Conservation (phyloP, 2,329 filamentous ascomycete genomes). For the Colletotrichum sp. region DNA sequence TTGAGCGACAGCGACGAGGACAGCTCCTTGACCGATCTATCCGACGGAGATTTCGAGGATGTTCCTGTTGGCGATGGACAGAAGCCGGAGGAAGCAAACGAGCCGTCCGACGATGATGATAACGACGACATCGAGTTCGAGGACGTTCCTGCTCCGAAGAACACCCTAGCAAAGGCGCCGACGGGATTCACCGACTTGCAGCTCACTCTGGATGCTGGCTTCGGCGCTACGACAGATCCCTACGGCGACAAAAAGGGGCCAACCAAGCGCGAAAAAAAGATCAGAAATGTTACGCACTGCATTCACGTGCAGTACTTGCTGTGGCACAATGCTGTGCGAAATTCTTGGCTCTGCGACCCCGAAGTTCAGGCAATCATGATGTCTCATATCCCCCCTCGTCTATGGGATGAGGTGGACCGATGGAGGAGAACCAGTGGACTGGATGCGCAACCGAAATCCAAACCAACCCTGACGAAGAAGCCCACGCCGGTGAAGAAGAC, state of each 20-base stretch:
- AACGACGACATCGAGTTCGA: slow-evolving; percentile 71
- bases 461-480: slow-evolving; percentile 32
- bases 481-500: slow-evolving; percentile 29
- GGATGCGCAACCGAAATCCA: slow-evolving; percentile 38
- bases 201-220: slow-evolving; percentile 69
- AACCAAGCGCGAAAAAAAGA: slow-evolving; percentile 81
- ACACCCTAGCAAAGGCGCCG: slow-evolving; percentile 46
- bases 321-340: slow-evolving; percentile 87
- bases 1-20: slow-evolving; percentile 50
- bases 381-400: slow-evolving; percentile 70
- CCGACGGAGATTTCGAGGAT: slow-evolving; percentile 61
- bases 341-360: slow-evolving; percentile 81
- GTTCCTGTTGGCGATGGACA: slow-evolving; percentile 45
- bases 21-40: slow-evolving; percentile 58
- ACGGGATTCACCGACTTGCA: slow-evolving; percentile 71
- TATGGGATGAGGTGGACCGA: slow-evolving; percentile 75
- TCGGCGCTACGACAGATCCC: slow-evolving; percentile 62
- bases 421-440: slow-evolving; percentile 75
- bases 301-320: slow-evolving; percentile 88
- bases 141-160: slow-evolving; percentile 51
- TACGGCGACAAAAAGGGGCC: slow-evolving; percentile 79
- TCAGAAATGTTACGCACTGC: slow-evolving; percentile 81
- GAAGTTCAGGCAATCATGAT: slow-evolving; percentile 79
- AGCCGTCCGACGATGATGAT: slow-evolving; percentile 50
- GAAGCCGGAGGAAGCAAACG: slow-evolving; percentile 44